Evolutionary conservation across 495 filamentous ascomycete genomes (phyloP).

Genomic region (Parathielavia hyrcaniae): DNA sequence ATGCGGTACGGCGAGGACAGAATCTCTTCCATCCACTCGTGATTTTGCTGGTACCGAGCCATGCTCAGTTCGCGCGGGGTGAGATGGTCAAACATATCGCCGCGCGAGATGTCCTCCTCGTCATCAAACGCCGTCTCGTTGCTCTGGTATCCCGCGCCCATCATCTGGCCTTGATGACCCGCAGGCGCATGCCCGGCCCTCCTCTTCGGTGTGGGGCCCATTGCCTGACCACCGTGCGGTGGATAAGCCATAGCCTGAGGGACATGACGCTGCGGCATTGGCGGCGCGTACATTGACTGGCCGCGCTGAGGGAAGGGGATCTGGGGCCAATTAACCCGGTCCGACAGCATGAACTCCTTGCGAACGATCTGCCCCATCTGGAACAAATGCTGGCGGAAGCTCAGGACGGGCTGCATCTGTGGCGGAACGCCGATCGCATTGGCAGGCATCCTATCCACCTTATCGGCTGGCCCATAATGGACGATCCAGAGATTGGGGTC

Average conservation of each 20-base stretch:
- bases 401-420: conserved; percentile 54
- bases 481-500: conserved; percentile 87
- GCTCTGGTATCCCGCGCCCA: conserved; percentile 23
- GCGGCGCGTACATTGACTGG: conserved; percentile 39
- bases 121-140: conserved; percentile 64
- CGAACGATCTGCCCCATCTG: conserved; percentile 71
- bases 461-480: conserved; percentile 78
- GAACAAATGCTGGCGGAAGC: conserved; percentile 62
- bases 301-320: conserved; percentile 59
- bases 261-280: conserved; percentile 36
- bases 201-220: conserved; percentile 46
- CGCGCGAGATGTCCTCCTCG: conserved; percentile 76
- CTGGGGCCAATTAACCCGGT: conserved; percentile 81
- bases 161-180: conserved; percentile 27
- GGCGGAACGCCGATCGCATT: conserved; percentile 54
- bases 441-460: conserved; percentile 60
- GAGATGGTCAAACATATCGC: conserved; percentile 81
- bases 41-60: conserved; percentile 82
- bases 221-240: conserved; percentile 36
- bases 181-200: conserved; percentile 25
- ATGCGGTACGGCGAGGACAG: conserved; percentile 78
- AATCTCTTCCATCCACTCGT: conserved; percentile 99
- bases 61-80: conserved; percentile 82
- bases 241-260: conserved; percentile 49
- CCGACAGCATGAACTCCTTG: conserved; percentile 90